Conservation (phyloP, 1,284 basidiomycete genomes). For the Ustilago cynodontis region DNA sequence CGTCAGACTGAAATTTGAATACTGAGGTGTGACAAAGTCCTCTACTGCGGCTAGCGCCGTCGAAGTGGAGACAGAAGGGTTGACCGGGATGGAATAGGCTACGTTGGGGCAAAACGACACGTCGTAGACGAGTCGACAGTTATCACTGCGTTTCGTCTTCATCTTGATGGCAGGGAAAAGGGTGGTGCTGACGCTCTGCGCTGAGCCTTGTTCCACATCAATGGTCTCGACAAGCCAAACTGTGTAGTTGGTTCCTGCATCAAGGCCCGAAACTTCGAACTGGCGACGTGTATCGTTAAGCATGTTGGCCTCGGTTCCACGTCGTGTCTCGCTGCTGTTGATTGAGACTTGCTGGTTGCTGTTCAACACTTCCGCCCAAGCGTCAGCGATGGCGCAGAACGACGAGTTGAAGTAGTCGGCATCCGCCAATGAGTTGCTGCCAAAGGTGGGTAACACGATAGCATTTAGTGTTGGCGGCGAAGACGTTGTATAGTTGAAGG, state of each 20-base stretch:
- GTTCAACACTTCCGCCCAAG: slow-evolving; percentile 35
- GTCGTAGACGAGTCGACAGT: slow-evolving; percentile 70
- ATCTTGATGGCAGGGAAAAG: slow-evolving; percentile 67
- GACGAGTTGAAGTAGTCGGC: slow-evolving; percentile 66
- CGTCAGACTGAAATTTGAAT: slow-evolving; percentile 69
- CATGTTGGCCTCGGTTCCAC: slow-evolving; percentile 45
- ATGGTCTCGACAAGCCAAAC: slow-evolving; percentile 68
- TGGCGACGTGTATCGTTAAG: slow-evolving; percentile 53
- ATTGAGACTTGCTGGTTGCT: slow-evolving; percentile 27
- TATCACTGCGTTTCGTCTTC: slow-evolving; percentile 64
- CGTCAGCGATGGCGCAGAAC: slow-evolving; percentile 65
- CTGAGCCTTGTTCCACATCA: slow-evolving; percentile 36
- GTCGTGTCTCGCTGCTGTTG: slow-evolving; percentile 57
- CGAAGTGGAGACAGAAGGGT: slow-evolving; percentile 56
- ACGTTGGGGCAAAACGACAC: slow-evolving; percentile 71
- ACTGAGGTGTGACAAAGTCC: slow-evolving; percentile 63
- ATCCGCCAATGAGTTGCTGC: slow-evolving; percentile 48
- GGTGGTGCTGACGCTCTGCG: slow-evolving; percentile 27
- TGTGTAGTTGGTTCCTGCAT: slow-evolving; percentile 69
- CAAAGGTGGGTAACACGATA: slow-evolving; percentile 62
- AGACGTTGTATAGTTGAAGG: slow-evolving; percentile 60
- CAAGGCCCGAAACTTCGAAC: slow-evolving; percentile 57
- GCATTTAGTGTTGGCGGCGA: slow-evolving; percentile 57
- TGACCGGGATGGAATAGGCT: slow-evolving; percentile 71
- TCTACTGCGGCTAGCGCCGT: slow-evolving; percentile 66